A percentile compares a stretch with the other conserved stretches of the same genome.
Conservation (phyloP, 2,329 filamentous ascomycete species). For the Fusarium equiseti region DNA sequence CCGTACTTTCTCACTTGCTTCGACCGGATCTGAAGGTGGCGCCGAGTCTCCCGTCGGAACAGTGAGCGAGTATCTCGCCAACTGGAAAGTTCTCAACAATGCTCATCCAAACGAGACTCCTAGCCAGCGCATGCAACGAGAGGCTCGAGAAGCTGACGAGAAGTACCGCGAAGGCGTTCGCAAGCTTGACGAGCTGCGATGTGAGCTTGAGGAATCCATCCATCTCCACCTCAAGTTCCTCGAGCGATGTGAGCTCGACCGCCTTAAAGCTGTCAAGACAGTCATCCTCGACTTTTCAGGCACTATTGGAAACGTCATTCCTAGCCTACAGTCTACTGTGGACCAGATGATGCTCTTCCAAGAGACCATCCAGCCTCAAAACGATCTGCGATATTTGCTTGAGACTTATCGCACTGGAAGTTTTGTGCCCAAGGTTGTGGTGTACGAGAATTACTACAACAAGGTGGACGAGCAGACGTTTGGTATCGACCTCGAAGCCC, state of each 20-base stretch:
- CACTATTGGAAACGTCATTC: slow-evolving; percentile 97
- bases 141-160: slow-evolving; percentile 91
- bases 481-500: slow-evolving; percentile 95
- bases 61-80: slow-evolving; percentile 88
- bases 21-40: slow-evolving; percentile 63
- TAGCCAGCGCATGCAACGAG: slow-evolving; percentile 84
- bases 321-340: slow-evolving; percentile 92
- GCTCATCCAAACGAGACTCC: slow-evolving; percentile 94
- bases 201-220: slow-evolving; percentile 95
- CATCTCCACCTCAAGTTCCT: slow-evolving; percentile 93
- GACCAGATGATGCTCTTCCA: slow-evolving; percentile 99
- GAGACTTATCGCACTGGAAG: slow-evolving; percentile 97
- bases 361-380: slow-evolving; percentile 94
- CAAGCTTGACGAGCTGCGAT: slow-evolving; percentile 90
- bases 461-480: slow-evolving; percentile 98
- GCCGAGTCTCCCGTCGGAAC: slow-evolving; percentile 83
- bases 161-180: slow-evolving; percentile 89
- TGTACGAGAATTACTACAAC: slow-evolving; percentile 99
- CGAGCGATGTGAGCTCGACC: slow-evolving; percentile 95
- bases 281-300: slow-evolving; percentile 98
- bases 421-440: slow-evolving; percentile 89
- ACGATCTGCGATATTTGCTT: slow-evolving; percentile 91
- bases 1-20: slow-evolving; percentile 79
- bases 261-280: slow-evolving; percentile 97
- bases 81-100: slow-evolving; percentile 90